Percentiles rank a stretch among this genome's conserved stretches.
phyloP scores from a whole-genome alignment of 2,329 filamentous ascomycete species.

The Diaporthe sp. region DNA sequence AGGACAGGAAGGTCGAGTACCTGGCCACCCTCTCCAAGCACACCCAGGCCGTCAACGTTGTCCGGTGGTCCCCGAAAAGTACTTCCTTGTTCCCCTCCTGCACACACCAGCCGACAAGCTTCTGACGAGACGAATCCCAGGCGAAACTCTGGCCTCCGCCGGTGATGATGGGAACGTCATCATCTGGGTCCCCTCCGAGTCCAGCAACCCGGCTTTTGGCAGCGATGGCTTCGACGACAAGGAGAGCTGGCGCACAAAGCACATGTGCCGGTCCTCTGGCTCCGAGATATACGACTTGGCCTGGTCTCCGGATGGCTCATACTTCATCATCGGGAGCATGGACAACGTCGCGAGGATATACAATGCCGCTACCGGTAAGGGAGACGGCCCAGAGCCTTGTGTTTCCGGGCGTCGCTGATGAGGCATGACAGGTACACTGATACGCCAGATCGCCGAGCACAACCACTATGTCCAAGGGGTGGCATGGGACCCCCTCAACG shows the following conservation, averaged over 20 bases:
- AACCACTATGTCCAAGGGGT: conserved; percentile 99
- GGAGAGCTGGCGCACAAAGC: conserved; percentile 95
- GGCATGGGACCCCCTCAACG: conserved; percentile 97
- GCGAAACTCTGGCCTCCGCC: conserved; percentile 92
- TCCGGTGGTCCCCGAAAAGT: conserved; percentile 96
- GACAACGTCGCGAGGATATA: conserved; percentile 98
- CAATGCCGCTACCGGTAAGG: conserved; percentile 86
- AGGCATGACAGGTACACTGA: conserved; percentile 65
- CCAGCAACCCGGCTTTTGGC: conserved; percentile 78
- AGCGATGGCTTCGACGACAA: conserved; percentile 92
- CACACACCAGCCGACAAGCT: conserved; percentile 13
- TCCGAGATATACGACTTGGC: conserved; percentile 98
- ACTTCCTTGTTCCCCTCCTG: conserved; percentile 48
- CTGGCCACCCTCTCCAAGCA: conserved; percentile 93
- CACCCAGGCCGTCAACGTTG: conserved; percentile 97
- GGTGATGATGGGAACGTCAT: conserved; percentile 98
- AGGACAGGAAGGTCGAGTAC: conserved; percentile 91
- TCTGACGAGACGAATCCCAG: conserved; percentile 59
- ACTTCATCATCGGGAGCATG: conserved; percentile 99
- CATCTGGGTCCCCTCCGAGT: conserved; percentile 92
- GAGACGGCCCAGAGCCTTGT: not conserved
- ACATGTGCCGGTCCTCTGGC: conserved; percentile 96
- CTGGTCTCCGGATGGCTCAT: conserved; percentile 96
- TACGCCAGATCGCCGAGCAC: conserved; percentile 96
- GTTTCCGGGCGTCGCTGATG: not conserved